Conservation (phyloP, 2,329 filamentous ascomycete genomes). For the Colletotrichum lentis region DNA sequence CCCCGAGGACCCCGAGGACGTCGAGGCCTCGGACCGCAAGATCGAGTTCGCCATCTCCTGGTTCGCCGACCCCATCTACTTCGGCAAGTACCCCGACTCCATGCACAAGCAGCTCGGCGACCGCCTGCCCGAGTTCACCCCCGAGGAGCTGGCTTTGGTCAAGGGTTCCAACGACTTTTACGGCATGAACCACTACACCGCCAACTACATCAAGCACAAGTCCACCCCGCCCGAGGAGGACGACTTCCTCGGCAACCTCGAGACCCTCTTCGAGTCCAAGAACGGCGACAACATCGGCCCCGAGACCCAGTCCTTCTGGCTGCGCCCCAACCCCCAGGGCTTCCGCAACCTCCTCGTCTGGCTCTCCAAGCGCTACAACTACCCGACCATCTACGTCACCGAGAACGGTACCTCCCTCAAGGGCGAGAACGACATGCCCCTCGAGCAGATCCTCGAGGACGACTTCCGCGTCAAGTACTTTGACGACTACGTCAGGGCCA, state of each 20-base stretch:
- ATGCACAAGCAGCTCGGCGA: conserved; percentile 84
- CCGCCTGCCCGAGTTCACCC: conserved; percentile 77
- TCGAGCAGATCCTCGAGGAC: conserved; percentile 78
- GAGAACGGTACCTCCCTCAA: conserved; percentile 89
- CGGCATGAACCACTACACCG: conserved; percentile 93
- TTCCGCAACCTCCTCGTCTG: conserved; percentile 81
- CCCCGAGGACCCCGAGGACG: conserved; percentile 74
- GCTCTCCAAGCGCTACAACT: conserved; percentile 78
- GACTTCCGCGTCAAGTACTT: conserved; percentile 85
- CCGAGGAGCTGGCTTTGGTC: conserved; percentile 76
- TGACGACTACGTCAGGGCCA: conserved; percentile 76
- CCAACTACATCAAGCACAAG: conserved; percentile 83
- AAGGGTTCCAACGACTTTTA: conserved; percentile 92
- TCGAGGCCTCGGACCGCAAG: conserved; percentile 80
- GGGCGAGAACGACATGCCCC: conserved; percentile 78
- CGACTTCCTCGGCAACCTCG: conserved; percentile 80
- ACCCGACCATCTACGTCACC: conserved; percentile 84
- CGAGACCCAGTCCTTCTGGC: conserved; percentile 84
- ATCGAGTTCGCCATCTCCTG: conserved; percentile 87
- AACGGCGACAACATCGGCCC: conserved; percentile 77
- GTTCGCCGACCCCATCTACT: conserved; percentile 90
- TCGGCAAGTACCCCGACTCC: conserved; percentile 82
- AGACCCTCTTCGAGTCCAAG: conserved; percentile 76
- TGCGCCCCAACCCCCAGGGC: conserved; percentile 76
- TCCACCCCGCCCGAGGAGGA: conserved; percentile 65